Percentiles rank a stretch among this genome's conserved stretches.
Conservation (phyloP, 768 basidiomycete species). For the Leucocoprinus sp. region DNA sequence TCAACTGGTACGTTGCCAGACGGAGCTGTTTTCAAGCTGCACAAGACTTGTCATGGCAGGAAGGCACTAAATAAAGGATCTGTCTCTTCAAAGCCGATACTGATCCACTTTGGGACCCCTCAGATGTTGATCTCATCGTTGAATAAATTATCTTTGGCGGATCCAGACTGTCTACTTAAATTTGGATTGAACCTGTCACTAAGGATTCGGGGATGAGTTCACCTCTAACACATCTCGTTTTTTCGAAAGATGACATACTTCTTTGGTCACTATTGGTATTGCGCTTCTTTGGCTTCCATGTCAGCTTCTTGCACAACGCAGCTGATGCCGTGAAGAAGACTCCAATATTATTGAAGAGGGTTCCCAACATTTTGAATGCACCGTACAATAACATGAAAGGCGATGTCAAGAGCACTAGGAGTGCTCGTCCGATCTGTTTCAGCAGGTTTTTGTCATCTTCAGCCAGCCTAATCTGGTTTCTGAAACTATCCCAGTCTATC, state of each 20-base stretch:
- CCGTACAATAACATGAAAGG: slow-evolving; percentile 8
- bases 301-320: not conserved
- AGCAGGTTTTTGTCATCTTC: slow-evolving; percentile 2
- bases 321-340: slow-evolving; percentile 1
- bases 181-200: not conserved
- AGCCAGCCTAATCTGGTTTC: not conserved
- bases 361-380: slow-evolving; percentile 4
- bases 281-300: not conserved
- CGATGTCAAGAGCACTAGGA: slow-evolving; percentile 1
- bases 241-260: not conserved
- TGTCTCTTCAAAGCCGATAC: not conserved
- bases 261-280: not conserved
- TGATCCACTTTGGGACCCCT: not conserved
- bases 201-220: not conserved
- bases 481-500: not conserved
- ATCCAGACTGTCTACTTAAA: not conserved
- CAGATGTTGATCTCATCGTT: not conserved
- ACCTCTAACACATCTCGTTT: not conserved
- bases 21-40: not conserved
- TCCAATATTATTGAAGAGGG: not conserved
- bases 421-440: slow-evolving; percentile 4
- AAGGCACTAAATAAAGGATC: not conserved
- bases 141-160: too few relatives aligned
- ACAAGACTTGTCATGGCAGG: not conserved
- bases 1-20: not conserved